phyloP scores from a whole-genome alignment of 1,284 basidiomycete genomes.

The Inonotus hispidus region DNA sequence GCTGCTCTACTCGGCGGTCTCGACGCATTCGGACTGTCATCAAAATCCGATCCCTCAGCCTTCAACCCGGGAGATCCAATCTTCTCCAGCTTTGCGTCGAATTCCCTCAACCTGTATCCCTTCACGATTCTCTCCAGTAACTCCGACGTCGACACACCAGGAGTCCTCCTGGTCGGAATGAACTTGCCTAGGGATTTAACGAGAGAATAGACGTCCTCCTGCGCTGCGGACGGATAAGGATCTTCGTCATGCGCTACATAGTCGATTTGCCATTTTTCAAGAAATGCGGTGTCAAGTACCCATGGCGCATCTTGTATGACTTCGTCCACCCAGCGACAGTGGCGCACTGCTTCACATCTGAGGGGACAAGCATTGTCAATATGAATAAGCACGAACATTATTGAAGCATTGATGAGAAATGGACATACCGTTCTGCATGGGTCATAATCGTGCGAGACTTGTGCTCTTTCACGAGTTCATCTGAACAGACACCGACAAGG shows the following conservation, averaged over 20 bases:
- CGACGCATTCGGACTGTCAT: conserved; percentile 20
- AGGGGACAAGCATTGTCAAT: background rate
- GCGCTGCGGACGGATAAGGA: conserved; percentile 70
- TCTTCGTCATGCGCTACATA: conserved; percentile 96
- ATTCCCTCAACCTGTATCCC: conserved; percentile 75
- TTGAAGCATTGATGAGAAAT: background rate
- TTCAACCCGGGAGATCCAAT: conserved; percentile 74
- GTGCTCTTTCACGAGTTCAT: conserved; percentile 70
- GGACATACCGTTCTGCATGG: conserved; percentile 70
- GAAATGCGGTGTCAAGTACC: conserved; percentile 79
- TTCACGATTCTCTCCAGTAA: conserved; percentile 86
- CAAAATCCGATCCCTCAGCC: conserved; percentile 41
- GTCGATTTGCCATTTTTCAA: conserved; percentile 85
- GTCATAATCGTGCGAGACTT: conserved; percentile 82
- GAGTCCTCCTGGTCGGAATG: conserved; percentile 91
- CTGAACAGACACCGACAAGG: conserved; percentile 86
- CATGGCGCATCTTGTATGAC: conserved; percentile 93
- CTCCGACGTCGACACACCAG: conserved; percentile 91
- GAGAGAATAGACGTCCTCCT: conserved; percentile 84
- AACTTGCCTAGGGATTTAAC: conserved; percentile 90
- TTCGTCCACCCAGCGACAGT: conserved; percentile 97
- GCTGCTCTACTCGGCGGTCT: conserved; percentile 1
- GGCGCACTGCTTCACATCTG: conserved; percentile 80
- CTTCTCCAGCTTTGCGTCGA: conserved; percentile 86
- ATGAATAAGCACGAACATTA: background rate